Base-by-base conservation (phyloP, 2,329 filamentous ascomycete genomes). In the Fusarium robinianum region DNA sequence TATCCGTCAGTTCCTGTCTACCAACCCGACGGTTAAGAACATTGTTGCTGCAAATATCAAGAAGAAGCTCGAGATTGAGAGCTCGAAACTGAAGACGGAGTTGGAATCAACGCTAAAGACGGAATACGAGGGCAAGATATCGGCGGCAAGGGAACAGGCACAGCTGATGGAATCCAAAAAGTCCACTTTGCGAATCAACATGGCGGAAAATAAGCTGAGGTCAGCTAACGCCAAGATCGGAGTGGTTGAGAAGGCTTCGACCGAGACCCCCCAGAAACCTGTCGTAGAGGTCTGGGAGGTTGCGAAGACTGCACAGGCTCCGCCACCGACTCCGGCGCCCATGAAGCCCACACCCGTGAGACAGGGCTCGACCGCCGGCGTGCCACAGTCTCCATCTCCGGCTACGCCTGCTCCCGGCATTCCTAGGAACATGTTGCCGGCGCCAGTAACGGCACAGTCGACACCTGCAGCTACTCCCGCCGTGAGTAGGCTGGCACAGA, bases 231-330 rank as follows among this genome's bases (percentile, higher is more conserved):
- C 85, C 5, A 95, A 94, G 71, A 71, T 95, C 21, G 79, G 80
- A 2, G 81, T 94, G 2, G 87, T 97, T 4, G 80, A 90, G 61
- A 87, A 83, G 32, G 91, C 92, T 9, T 90, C 87, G 1, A 78
- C 77, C n/a, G 87, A 95, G 33, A 96, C 91, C 1, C 92, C 92
- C 0, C 78, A 92, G 59, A 84, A 83, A 63, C 82, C 90, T 1
- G 90, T 97, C 4, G 80, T 74, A 8, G 90, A 96, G 67, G 91
- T 96, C 1, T 96, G 89, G 88, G 83, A 86, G 52, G 72, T 88
- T 40, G 90, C 87, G 0, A 91, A 92, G 68, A 74, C 39, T 14
- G 62, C 68, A 15, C 64, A 66, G 26, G 56, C 65, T 11, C 55
- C 62, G n/a, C 60, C 63, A 5, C 51, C 60, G 12, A 49, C 56